Evolutionary conservation across 2,329 filamentous ascomycete genomes (phyloP), one percentile per base, ranked within the genome.

Genomic region (Apiospora hydei): DNA sequence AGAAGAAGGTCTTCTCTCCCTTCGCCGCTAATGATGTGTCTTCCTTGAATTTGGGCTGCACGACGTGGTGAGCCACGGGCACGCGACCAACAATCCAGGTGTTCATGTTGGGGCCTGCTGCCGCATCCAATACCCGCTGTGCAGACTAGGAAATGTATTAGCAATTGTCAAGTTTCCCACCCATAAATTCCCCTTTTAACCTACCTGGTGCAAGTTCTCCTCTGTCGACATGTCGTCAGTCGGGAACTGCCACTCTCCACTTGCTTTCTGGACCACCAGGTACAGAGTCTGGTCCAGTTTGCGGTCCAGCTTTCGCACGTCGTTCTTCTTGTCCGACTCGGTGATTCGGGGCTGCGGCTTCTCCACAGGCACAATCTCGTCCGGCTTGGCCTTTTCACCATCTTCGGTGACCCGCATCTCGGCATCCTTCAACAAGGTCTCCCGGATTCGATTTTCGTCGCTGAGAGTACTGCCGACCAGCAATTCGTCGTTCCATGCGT

Each of bases 81-180:
- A 93, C 93, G 78, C 95, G 95, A 73, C 95, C 96, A 69, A 99
- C 93, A 77, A 98, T 90, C 95, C 96, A 99, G 71, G 95, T 98
- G 86, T 98, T 98, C 95, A 99, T 98, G 87, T 99, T 97, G 73
- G 93, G 85, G 72, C 96, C 96, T 13, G 92, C 95, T 4, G 94
- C 87, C 78, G 94, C 88, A 70, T 92, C 87, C 34, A 98, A 87
- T 71, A 95, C 91, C 73, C 95, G 90, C 80, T 94, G 90, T 49
- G 96, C 95, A 64, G 94, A 92, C 96, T 99, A 77, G 74, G 10
- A 34, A 53, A 34, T 70, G 26, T 24, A 24, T 24, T 69, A 70
- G 66, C 21, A 18, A 49, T 61, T 38, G 47, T 26, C n/a, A 16
- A 16, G 34, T 38, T 8, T 30, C 18, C n/a, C 13, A 26, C 43